Conservation (phyloP, 1,139 yeast genomes). For the Diutina pseudorugosa region DNA sequence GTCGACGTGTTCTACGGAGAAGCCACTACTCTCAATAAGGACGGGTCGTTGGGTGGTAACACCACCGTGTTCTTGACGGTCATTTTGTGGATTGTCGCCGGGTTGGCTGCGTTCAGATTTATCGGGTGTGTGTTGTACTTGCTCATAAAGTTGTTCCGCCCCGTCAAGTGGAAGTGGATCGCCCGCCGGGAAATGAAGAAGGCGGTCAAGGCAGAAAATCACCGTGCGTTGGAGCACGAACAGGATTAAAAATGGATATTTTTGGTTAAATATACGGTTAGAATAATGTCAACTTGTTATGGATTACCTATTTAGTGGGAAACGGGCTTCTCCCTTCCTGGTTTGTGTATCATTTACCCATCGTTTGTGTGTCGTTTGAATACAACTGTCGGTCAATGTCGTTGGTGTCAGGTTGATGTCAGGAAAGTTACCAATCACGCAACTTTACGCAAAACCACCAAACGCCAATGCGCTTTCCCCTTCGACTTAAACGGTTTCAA, state of each 20-base stretch:
- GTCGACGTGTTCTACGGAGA: constrained; percentile 1
- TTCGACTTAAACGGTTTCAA: not conserved
- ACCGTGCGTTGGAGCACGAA: not conserved
- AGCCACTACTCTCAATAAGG: constrained; percentile 10
- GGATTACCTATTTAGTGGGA: no score
- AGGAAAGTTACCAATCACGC: no score
- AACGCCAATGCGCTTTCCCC: no score
- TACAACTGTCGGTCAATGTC: no score
- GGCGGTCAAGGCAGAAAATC: not conserved
- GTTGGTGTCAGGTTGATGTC: no score
- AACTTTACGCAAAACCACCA: no score
- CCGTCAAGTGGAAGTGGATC: constrained; percentile 27
- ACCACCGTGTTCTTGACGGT: constrained; percentile 30
- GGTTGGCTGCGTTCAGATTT: constrained; percentile 31
- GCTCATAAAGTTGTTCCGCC: constrained; percentile 24
- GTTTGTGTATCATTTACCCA: no score
- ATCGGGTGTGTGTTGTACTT: constrained; percentile 28
- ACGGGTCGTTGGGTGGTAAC: constrained; percentile 20
- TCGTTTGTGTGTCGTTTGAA: no score
- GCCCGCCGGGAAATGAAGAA: constrained; percentile 1
- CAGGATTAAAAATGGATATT: not conserved
- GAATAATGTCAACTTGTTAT: not conserved
- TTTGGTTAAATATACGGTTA: not conserved
- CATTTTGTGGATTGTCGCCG: constrained; percentile 39
- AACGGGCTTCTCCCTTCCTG: no score